Evolutionary conservation across 2,329 filamentous ascomycete genomes (phyloP), one percentile per base, ranked within the genome.

Genomic region (Epichloe gansuensis): DNA sequence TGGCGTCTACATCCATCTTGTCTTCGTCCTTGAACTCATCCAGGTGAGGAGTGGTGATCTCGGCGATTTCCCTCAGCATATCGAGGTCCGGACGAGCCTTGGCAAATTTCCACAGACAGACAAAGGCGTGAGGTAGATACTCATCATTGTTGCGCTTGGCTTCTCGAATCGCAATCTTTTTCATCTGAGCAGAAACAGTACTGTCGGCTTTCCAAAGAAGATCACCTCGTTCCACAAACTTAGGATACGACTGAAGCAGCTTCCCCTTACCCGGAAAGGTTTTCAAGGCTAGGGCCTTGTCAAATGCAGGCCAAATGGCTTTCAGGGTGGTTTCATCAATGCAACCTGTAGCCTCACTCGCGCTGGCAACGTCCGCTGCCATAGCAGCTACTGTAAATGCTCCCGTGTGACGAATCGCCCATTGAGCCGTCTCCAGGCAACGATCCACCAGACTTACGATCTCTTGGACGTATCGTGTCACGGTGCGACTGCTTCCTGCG

Each of bases 201-300:
- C 64, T 55, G 56, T 84, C 77, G 5, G 66, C 65, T 46, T 72
- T 68, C 73, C 81, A 82, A 34, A 87, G 71, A 7, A 66, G 66
- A 57, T 75, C 76, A 0, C 78, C 79, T 56, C 82, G 80, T 60
- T 80, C 76, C 0, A 86, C 81, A 60, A 97, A 93, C 53, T 81
- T 78, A 4, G 89, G 84, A 65, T 93, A 89, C 5, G 87, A 84
- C 43, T 82, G 76, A 3, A 97, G 74, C 35, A 98, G 79, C 58
- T 81, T 82, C 68, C 96, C 89, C 64, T 98, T 98, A 23, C 89
- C 89, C 0, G 85, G 78, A 75, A 95, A 98, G 0, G 90, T 95
- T 74, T 96, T 97, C 12, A 95, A 81, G 2, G 81, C 79, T 41
- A 97, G 70, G 1, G 87, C 82, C 61, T 85, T 88, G 57, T 96